phyloP scores from a whole-genome alignment of 495 filamentous ascomycete genomes.

The Aspergillus conjunctus region DNA sequence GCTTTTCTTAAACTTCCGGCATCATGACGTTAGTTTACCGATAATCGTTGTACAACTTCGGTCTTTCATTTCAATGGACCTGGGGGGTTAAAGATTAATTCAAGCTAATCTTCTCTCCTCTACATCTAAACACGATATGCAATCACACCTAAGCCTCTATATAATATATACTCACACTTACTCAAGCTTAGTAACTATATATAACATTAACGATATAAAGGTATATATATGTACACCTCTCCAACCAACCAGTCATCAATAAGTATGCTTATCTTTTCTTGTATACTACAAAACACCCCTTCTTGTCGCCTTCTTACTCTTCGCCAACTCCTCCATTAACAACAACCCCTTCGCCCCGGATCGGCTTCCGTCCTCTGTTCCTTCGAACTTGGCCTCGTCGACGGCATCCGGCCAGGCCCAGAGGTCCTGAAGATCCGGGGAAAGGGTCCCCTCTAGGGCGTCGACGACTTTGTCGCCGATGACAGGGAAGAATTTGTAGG shows the following conservation, averaged over 20 bases:
- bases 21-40: too few relatives aligned
- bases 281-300: conserved; percentile 29
- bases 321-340: conserved; percentile 46
- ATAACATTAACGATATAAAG: too few relatives aligned
- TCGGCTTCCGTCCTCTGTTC: conserved; percentile 60
- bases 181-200: neutral
- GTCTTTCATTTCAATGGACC: too few relatives aligned
- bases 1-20: too few relatives aligned
- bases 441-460: conserved; percentile 59
- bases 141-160: too few relatives aligned
- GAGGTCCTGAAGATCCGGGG: conserved; percentile 58
- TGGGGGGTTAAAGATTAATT: too few relatives aligned
- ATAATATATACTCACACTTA: too few relatives aligned
- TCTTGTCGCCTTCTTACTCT: conserved; percentile 33
- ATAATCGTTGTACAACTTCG: too few relatives aligned
- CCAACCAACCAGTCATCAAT: neutral
- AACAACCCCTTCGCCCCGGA: conserved; percentile 32
- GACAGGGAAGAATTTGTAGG: conserved; percentile 86
- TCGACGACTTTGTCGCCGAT: conserved; percentile 78
- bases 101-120: too few relatives aligned
- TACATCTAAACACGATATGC: too few relatives aligned
- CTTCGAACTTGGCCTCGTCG: conserved; percentile 38
- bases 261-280: neutral
- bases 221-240: neutral
- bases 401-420: conserved; percentile 66